phyloP scores from a whole-genome alignment of 768 basidiomycete genomes.

The Rossbeevera mucosa region DNA sequence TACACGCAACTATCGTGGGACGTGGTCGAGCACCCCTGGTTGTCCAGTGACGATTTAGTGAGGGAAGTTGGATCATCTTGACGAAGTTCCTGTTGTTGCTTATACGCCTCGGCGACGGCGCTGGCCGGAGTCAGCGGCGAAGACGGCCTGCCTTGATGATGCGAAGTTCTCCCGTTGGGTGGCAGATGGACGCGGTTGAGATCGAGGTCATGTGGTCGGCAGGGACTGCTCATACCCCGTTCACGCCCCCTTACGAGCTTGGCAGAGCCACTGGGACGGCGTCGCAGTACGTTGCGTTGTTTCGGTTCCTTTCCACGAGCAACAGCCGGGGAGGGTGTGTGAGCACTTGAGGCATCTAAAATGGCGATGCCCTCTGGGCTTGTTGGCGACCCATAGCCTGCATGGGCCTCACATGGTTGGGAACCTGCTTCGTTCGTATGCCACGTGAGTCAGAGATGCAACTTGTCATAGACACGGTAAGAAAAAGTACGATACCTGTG shows the following conservation, averaged over 20 bases:
- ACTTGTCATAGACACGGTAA: constrained; percentile 2
- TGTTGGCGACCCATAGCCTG: background rate
- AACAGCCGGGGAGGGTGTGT: background rate
- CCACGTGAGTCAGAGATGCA: constrained; percentile 2
- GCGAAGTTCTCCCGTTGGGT: background rate
- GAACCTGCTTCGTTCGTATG: constrained; percentile 14
- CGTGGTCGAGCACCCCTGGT: constrained; percentile 15
- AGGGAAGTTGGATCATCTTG: constrained; percentile 6
- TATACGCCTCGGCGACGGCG: constrained; percentile 45
- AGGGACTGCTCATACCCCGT: constrained; percentile 8
- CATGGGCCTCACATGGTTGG: constrained; percentile 1
- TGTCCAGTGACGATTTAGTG: constrained; percentile 25
- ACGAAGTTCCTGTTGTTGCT: constrained; percentile 35
- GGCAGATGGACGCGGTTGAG: background rate
- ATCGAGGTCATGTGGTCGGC: background rate
- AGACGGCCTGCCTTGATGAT: background rate
- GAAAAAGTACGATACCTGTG: constrained; percentile 7
- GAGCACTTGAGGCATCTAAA: constrained; percentile 1
- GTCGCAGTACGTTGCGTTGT: constrained; percentile 31
- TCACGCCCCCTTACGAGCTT: constrained; percentile 18
- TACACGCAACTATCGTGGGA: constrained; percentile 6
- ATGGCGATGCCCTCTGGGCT: constrained; percentile 15
- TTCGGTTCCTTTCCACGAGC: constrained; percentile 12
- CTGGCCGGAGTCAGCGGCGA: constrained; percentile 41
- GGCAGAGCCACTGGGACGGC: constrained; percentile 26